Evolutionary conservation across 805 yeast species (phyloP), one percentile per base, ranked within the genome.

Genomic region (Yueomyces sinensis): DNA sequence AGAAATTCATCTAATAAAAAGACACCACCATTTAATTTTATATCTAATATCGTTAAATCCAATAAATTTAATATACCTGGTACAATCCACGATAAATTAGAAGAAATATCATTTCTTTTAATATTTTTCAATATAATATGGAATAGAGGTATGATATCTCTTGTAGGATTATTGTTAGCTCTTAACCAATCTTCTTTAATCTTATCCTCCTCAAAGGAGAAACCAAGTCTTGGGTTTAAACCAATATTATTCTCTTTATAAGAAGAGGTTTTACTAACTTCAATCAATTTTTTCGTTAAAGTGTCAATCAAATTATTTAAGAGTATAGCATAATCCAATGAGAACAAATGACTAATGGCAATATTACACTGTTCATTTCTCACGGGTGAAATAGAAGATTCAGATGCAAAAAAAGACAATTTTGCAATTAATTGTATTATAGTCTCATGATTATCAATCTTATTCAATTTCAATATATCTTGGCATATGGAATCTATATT

Each of bases 1-100:
- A 46, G 34, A 17, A 38, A n/a, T 19, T 41, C 34, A n/a, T 52
- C 19, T 27, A 52, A 42, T 9, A 54, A 35, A 16, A 54, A 30
- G 7, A 38, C 13, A 3, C 52, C 53, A 17, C 56, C 57, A 18
- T 36, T 37, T 9, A 56, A 30, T 37, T 48, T 50, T 2, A 54
- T 41, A 13, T 42, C 39, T 9, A 31, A 32, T 13, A 50, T 23
- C 1, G 56, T 47, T 35, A 53, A 52, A 32, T 54, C 59, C 30
- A 56, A 23, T 5, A 54, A 30, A 35, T 53, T 53, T 17, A 54
- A 35, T 11, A 56, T 49, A 3, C 56, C 58, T 3, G 61, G 59
- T 6, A 47, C 45, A 11, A 56, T 48, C 61, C 61, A 56, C 44
- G 55, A 42, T 16, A 56, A 28, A 38, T 54, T 47, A 3, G 47